Evolutionary conservation across 1,139 yeast species (phyloP).

Genomic region (Pichia sp.): DNA sequence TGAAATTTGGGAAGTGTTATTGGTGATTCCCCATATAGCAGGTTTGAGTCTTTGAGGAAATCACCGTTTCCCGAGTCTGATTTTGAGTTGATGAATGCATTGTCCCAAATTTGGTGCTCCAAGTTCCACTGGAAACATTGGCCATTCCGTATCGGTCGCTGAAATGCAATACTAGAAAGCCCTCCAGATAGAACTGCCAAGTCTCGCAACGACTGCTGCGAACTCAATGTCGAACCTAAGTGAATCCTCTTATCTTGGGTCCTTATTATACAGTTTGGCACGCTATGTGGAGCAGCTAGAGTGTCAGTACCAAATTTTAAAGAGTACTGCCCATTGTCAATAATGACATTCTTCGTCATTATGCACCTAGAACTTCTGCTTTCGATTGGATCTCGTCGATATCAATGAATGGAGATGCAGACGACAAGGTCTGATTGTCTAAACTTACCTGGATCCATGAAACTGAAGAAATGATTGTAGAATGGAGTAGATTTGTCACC

Average conservation of each 20-base stretch:
- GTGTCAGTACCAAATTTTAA: constrained; percentile 68
- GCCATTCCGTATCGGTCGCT: constrained; percentile 85
- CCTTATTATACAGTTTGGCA: constrained; percentile 68
- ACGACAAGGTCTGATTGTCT: background rate
- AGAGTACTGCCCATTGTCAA: constrained; percentile 87
- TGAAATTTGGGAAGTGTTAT: constrained; percentile 80
- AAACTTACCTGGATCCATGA: background rate
- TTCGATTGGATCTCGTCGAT: too few relatives aligned
- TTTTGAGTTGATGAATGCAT: constrained; percentile 43
- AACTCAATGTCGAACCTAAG: constrained; percentile 65
- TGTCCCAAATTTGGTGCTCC: constrained; percentile 92
- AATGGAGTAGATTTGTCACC: background rate
- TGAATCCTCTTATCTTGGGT: constrained; percentile 74
- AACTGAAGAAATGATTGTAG: background rate
- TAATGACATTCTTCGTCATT: constrained; percentile 35
- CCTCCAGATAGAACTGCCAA: constrained; percentile 32
- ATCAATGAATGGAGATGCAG: too few relatives aligned
- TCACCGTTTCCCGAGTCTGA: constrained; percentile 37
- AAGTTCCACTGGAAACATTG: constrained; percentile 90
- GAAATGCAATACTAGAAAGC: constrained; percentile 61
- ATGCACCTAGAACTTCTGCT: background rate
- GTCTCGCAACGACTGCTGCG: constrained; percentile 48
- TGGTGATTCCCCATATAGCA: constrained; percentile 73
- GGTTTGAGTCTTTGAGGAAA: constrained; percentile 47
- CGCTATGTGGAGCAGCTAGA: constrained; percentile 42